These are phyloP conservation scores for Aegle marmelos DNA, from an alignment of 345 rosid species.

Conservation along the genomic window DNA sequence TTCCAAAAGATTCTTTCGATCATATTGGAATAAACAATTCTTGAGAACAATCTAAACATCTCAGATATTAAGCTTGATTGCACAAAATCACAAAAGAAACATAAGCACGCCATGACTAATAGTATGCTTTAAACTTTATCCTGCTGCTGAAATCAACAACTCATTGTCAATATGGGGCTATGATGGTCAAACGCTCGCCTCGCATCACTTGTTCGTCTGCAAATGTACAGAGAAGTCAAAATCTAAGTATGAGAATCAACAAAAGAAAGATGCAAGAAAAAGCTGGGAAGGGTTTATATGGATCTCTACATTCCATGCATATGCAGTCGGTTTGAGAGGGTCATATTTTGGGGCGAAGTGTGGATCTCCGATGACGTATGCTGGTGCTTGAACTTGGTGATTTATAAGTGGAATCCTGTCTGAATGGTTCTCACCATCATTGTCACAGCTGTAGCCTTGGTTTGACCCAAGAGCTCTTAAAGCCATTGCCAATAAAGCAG, in stretches of 20 bases:
- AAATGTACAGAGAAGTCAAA: neutral
- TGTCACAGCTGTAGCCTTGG: conserved; percentile 19
- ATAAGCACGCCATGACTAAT: neutral
- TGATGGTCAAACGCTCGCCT: too few relatives aligned
- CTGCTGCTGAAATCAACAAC: neutral
- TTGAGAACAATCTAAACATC: neutral
- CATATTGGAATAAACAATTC: neutral
- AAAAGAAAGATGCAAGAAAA: neutral
- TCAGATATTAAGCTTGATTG: neutral
- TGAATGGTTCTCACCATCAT: conserved; percentile 27
- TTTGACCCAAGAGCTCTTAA: conserved; percentile 29
- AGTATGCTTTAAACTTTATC: neutral
- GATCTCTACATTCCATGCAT: conserved; percentile 25
- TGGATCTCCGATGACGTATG: conserved; percentile 23
- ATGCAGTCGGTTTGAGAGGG: conserved; percentile 2
- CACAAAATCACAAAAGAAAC: neutral
- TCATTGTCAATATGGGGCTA: neutral
- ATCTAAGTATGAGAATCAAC: neutral
- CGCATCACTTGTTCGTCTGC: conserved; percentile 12
- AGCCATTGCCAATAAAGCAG: conserved; percentile 31
- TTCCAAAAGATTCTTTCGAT: neutral
- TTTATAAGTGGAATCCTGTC: conserved; percentile 36
- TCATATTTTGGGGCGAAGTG: conserved; percentile 10
- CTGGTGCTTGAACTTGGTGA: conserved; percentile 18
- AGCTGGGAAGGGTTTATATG: neutral